phyloP scores from a whole-genome alignment of 306 rosid species.

The Acacia melanoxylon region DNA sequence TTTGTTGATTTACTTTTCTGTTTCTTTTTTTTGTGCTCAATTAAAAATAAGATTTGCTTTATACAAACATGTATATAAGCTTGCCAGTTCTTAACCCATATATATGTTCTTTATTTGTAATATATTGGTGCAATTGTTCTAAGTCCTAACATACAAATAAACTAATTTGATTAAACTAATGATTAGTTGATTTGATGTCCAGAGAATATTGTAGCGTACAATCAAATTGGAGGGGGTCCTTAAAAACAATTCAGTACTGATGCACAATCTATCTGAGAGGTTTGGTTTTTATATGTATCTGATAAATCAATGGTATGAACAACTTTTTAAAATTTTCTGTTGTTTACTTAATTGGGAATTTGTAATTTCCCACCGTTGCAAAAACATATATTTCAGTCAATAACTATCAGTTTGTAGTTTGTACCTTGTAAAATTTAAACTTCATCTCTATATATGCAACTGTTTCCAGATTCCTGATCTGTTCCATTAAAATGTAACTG shows the following conservation, averaged over 20 bases:
- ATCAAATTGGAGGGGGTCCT: conserved; percentile 36
- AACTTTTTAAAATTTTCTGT: not conserved
- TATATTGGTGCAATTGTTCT: not conserved
- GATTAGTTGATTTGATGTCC: conserved; percentile 8
- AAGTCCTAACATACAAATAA: not conserved
- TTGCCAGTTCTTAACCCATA: not conserved
- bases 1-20: too few species aligned
- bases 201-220: conserved; percentile 35
- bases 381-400: not conserved
- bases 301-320: conserved; percentile 18
- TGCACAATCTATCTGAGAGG: conserved; percentile 20
- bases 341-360: conserved; percentile 24
- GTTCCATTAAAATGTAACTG: not conserved
- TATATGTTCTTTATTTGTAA: not conserved
- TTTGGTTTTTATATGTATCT: conserved; percentile 27
- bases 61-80: not conserved
- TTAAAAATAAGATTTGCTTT: not conserved
- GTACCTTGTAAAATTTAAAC: conserved; percentile 26
- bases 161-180: not conserved
- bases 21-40: too few species aligned
- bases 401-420: conserved; percentile 2
- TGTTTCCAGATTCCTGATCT: conserved; percentile 1
- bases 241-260: not conserved
- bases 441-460: conserved; percentile 3
- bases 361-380: conserved; percentile 19